Base-by-base conservation (phyloP, 331 rosid species). In the Prunus yedoensis region DNA sequence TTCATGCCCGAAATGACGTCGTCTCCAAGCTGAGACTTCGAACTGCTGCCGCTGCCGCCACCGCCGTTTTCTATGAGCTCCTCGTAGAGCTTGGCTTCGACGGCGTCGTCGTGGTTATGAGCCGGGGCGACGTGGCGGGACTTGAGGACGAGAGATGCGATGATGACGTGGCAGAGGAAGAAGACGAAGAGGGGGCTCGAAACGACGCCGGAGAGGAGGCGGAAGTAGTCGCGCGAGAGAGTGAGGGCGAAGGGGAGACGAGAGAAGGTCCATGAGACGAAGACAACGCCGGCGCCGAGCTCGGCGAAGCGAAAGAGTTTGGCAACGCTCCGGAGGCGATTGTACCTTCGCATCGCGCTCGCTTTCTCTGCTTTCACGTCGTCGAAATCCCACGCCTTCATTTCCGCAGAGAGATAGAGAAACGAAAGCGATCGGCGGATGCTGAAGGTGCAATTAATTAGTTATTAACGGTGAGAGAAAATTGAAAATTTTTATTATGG, bases 141-240 rank as follows among this genome's bases (percentile, higher is more conserved):
- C 4, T 88, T 90, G 77, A 85, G 81, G 25, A 89, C 10, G 18
- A 90, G 88, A 3, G 97, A 77, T 67, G 78, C 84, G 64, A 91
- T 85, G 79, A 94, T 90, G 71, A 79, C 88, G 85, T 94, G 86
- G 75, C 81, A 91, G 57, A 91, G 32, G 41, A 89, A 54, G 88
- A 94, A 94, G 20, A 89, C 90, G 76, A 90, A 87, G 85, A 85
- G 90, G 27, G 93, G 93, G 41, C 80, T 88, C 3, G 78, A 72
- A 68, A 82, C 41, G 83, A 91, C 50, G 68, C 35, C 63, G 46
- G 75, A 68, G 74, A 91, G 66, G 35, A 30, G 77, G 45, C 76
- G 81, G 84, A 83, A 72, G 75, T 68, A 91, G 30, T 79, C 75
- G 18, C 68, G 73, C 78, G 88, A 89, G 77, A 81, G 52, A 52